A percentile compares a stretch with the other conserved stretches of the same genome.
Evolutionary conservation across 73 alveolate species (phyloP).

Genomic region (Paramecium tetraurelia): DNA sequence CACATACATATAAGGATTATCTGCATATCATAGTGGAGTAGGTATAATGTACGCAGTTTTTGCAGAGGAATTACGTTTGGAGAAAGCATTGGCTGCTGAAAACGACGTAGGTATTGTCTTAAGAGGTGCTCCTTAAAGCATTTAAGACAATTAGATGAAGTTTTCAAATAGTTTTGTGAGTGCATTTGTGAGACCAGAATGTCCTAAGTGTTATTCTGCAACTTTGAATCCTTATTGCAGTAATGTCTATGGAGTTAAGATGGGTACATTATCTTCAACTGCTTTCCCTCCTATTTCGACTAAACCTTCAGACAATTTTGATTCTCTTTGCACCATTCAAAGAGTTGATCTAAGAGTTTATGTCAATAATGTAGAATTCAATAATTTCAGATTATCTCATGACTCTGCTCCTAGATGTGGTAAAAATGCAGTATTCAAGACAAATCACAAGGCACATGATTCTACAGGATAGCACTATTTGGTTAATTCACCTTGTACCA

Average conservation of each 20-base stretch:
- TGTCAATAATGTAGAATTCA: constrained; percentile 50
- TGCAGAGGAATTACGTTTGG: neutral
- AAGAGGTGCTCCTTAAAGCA: neutral
- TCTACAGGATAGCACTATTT: constrained; percentile 33
- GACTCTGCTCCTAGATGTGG: neutral
- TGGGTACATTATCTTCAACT: constrained; percentile 14
- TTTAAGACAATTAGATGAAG: neutral
- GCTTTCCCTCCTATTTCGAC: constrained; percentile 31
- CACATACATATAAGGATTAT: neutral
- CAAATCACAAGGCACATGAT: constrained; percentile 43
- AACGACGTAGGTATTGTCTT: neutral
- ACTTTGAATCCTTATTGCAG: neutral
- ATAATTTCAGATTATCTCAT: neutral
- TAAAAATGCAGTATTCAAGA: constrained; percentile 17
- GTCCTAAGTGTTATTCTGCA: neutral
- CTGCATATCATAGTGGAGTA: constrained; percentile 11
- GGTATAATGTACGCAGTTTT: neutral
- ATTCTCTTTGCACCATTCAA: constrained; percentile 14
- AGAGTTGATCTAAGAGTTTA: constrained; percentile 43
- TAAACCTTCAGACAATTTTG: neutral
- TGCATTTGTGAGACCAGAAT: constrained; percentile 12
- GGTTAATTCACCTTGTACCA: neutral
- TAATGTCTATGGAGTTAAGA: neutral
- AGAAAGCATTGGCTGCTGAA: neutral
- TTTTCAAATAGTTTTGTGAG: neutral